These are phyloP conservation scores for Aspergillus transmontanensis DNA, from an alignment of 2,329 filamentous ascomycete genomes.

Conservation along the genomic window DNA sequence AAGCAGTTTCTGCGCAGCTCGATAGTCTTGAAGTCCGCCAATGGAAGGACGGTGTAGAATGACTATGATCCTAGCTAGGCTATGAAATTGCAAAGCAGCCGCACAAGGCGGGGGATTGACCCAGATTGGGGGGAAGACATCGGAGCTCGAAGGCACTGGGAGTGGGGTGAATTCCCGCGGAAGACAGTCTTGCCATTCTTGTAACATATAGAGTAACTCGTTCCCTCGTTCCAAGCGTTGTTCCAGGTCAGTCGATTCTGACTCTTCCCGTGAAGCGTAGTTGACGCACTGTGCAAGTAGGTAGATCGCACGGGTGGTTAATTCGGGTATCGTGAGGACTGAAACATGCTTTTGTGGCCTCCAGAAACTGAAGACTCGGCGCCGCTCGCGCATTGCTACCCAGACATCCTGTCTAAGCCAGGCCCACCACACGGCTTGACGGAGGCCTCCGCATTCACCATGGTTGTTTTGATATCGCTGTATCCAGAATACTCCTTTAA, in stretches of 20 bases:
- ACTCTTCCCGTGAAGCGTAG: slow-evolving; percentile 58
- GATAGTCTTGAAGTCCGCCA: slow-evolving; percentile 53
- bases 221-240: slow-evolving; percentile 50
- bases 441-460: slow-evolving; percentile 59
- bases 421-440: slow-evolving; percentile 65
- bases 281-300: slow-evolving; percentile 61
- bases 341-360: slow-evolving; percentile 53
- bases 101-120: slow-evolving; percentile 53
- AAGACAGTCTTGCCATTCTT: slow-evolving; percentile 53
- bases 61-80: slow-evolving; percentile 56
- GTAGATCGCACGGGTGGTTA: slow-evolving; percentile 57
- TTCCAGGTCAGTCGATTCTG: slow-evolving; percentile 44
- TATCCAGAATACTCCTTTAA: slow-evolving; percentile 68
- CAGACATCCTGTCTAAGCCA: slow-evolving; percentile 69
- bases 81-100: slow-evolving; percentile 55
- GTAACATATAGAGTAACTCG: slow-evolving; percentile 50
- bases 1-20: slow-evolving; percentile 25
- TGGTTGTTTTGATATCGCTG: slow-evolving; percentile 64
- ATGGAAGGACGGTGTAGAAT: slow-evolving; percentile 55
- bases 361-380: slow-evolving; percentile 62
- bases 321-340: slow-evolving; percentile 55
- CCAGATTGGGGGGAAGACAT: slow-evolving; percentile 53
- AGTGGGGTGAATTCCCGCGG: slow-evolving; percentile 46
- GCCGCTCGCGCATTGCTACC: slow-evolving; percentile 63
- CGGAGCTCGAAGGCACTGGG: slow-evolving; percentile 32